Evolutionary conservation across 768 basidiomycete species (phyloP).

Genomic region (Serendipita sp.): DNA sequence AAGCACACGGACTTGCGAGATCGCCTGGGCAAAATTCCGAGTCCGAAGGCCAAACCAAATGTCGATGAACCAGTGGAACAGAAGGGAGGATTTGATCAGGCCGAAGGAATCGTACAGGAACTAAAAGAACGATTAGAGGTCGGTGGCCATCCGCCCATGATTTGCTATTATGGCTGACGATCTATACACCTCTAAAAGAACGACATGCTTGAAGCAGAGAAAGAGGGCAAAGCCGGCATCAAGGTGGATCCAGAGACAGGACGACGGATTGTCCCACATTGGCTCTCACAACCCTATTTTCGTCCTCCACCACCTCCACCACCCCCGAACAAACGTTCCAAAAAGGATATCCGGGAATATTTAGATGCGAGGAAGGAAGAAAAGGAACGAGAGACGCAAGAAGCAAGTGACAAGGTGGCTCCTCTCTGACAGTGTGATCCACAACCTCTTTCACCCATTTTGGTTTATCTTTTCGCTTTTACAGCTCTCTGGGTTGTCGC

Average conservation of each 20-base stretch:
- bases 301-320: conserved; percentile 23
- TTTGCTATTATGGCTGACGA: background rate
- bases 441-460: too few species aligned
- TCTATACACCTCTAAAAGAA: conserved; percentile 11
- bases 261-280: conserved; percentile 42
- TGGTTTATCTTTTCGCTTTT: too few species aligned
- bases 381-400: too few species aligned
- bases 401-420: too few species aligned
- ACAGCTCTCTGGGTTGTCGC: too few species aligned
- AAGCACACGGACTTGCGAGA: conserved; percentile 58
- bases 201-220: conserved; percentile 33
- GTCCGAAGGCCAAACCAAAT: background rate
- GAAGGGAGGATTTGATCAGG: conserved; percentile 25
- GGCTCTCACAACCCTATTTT: conserved; percentile 59
- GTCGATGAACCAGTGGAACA: conserved; percentile 13
- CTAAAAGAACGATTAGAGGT: conserved; percentile 45
- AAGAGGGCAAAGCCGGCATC: conserved; percentile 21
- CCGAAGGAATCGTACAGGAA: conserved; percentile 39
- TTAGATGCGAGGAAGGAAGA: background rate
- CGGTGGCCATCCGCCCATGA: conserved; percentile 14
- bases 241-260: conserved; percentile 31
- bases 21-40: conserved; percentile 37
- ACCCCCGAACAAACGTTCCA: background rate
- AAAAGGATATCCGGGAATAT: background rate
- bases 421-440: too few species aligned